Percentiles rank a stretch among this genome's conserved stretches.
phyloP scores from a whole-genome alignment of 306 rosid genomes.

The Lathyrus tuberosus region DNA sequence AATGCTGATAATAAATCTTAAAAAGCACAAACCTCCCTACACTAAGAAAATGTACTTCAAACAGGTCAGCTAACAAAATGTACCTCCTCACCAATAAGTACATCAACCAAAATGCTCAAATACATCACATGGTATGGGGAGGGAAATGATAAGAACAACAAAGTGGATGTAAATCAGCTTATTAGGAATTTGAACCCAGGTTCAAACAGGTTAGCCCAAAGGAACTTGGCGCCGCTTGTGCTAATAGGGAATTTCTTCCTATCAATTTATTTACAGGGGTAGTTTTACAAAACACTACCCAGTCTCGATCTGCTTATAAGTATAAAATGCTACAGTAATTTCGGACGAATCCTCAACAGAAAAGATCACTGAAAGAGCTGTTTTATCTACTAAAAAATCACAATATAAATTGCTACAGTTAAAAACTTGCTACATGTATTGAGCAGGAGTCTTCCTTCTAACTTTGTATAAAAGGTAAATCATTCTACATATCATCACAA shows the following conservation, averaged over 20 bases:
- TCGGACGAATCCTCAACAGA: slow-evolving; percentile 11
- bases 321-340: slow-evolving; percentile 28
- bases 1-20: slow-evolving; percentile 24
- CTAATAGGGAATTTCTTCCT: slow-evolving; percentile 9
- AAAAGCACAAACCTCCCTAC: slow-evolving; percentile 11
- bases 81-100: background rate
- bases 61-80: slow-evolving; percentile 19
- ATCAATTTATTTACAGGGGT: background rate
- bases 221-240: slow-evolving; percentile 6
- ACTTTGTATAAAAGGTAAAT: background rate
- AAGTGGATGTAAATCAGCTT: slow-evolving; percentile 21
- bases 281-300: slow-evolving; percentile 22
- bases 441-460: slow-evolving; percentile 14
- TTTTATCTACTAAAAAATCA: background rate
- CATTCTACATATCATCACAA: slow-evolving; percentile 12
- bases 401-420: slow-evolving; percentile 12
- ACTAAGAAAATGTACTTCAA: slow-evolving; percentile 23
- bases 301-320: slow-evolving; percentile 20
- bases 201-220: slow-evolving; percentile 16
- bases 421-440: slow-evolving; percentile 8
- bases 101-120: background rate
- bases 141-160: slow-evolving; percentile 14
- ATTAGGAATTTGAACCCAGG: slow-evolving; percentile 13
- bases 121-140: slow-evolving; percentile 17
- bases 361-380: slow-evolving; percentile 14